Base-by-base conservation (phyloP, 192 early-diverging fungal species). In the Coemansia sp. region DNA sequence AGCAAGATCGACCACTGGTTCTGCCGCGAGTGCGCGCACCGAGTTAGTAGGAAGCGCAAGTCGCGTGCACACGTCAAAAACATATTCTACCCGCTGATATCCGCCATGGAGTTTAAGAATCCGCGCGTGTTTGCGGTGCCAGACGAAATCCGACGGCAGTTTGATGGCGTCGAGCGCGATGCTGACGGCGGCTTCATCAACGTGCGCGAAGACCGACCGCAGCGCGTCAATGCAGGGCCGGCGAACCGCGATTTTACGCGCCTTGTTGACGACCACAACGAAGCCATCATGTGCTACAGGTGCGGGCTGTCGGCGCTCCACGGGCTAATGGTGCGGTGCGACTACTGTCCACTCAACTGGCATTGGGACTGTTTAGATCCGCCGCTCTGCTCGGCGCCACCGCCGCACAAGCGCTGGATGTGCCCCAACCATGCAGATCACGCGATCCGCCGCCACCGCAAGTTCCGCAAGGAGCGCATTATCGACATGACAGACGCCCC, bases 331-430 rank as follows among this genome's bases (percentile, higher is more conserved):
- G 66, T 82, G 25, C 67, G 66, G 25, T 82, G 79, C 66, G 79
- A 82, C 61, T 82, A 82, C 42, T 82, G 79, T 42, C 74, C 74
- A 39, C 55, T 82, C 25, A 70, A 48, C 68, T 82, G 79, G 79
- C 79, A 82, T 61, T 76, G 74, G 74, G 79, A 82, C 65, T 82
- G 79, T 48, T 57, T 82, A n/a, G 71, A 70, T 52, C 79, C 74
- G 57, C 79, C 79, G 58, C 67, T 82, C 8, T 73, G 71, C 7
- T 73, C 68, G 2, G 67, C 74, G 31, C 79, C 79, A 33, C 74
- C 71, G 43, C 53, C 74, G 21, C 71, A 61, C 37, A 66, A 66
- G 34, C 63, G 67, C 34, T 82, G 79, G 79, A 82, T 82, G 79
- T 82, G 79, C 42, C 79, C 79, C 16, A 77, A 76, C 52, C 79